phyloP scores from a whole-genome alignment of 305 asterid species.

The Fraxinus sp. region DNA sequence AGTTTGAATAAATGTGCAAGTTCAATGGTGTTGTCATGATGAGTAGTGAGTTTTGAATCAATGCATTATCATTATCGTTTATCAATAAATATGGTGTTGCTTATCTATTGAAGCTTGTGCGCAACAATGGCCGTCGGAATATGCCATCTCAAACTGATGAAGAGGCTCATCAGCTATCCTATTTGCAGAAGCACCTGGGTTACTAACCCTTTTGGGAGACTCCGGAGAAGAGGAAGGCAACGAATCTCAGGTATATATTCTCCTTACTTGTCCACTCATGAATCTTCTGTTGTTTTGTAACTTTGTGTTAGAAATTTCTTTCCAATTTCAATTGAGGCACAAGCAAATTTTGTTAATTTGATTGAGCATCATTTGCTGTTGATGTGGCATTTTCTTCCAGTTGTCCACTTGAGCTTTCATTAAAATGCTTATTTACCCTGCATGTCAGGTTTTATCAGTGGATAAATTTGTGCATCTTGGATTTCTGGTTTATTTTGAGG shows the following conservation, averaged over 20 bases:
- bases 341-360: background rate
- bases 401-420: constrained; percentile 11
- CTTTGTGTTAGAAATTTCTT: background rate
- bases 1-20: background rate
- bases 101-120: constrained; percentile 65
- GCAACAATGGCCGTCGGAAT: constrained; percentile 85
- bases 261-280: constrained; percentile 6
- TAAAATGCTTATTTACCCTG: constrained; percentile 12
- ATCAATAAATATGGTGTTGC: background rate
- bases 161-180: constrained; percentile 96
- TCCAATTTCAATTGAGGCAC: background rate
- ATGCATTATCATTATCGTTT: background rate
- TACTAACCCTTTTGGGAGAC: constrained; percentile 88
- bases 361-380: background rate
- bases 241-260: constrained; percentile 66
- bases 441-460: constrained; percentile 72
- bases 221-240: constrained; percentile 72
- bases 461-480: constrained; percentile 85
- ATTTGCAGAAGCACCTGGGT: constrained; percentile 85
- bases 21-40: background rate
- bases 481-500: constrained; percentile 76
- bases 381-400: background rate
- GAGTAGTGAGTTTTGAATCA: background rate
- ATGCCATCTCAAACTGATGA: constrained; percentile 96
- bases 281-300: background rate